Evolutionary conservation across 140 eudicot genomes (phyloP).

Genomic region (Ambrosia hybrid): DNA sequence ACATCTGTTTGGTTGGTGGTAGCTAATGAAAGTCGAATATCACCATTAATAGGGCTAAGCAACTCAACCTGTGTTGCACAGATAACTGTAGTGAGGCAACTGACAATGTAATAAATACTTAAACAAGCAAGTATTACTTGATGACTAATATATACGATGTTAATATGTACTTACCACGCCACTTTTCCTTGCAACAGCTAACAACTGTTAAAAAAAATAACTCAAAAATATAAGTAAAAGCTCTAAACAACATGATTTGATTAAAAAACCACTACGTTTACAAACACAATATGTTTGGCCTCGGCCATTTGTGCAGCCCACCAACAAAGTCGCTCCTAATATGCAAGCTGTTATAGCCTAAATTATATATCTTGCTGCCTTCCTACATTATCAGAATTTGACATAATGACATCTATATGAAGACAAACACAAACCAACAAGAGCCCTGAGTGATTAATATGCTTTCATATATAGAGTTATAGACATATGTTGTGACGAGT

Average conservation of each 20-base stretch:
- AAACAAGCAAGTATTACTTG: constrained; percentile 1
- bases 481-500: neutral
- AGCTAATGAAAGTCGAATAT: constrained; percentile 52
- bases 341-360: neutral
- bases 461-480: neutral
- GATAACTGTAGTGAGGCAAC: constrained; percentile 6
- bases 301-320: neutral
- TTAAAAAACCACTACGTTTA: neutral
- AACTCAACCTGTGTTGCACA: constrained; percentile 60
- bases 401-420: no score
- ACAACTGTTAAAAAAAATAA: constrained; percentile 51
- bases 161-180: constrained; percentile 62
- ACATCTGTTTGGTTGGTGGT: constrained; percentile 33
- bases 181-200: constrained; percentile 85
- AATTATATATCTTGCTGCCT: neutral
- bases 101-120: constrained; percentile 10
- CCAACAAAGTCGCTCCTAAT: neutral
- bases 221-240: no score
- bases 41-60: constrained; percentile 76
- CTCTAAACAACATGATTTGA: neutral
- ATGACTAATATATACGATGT: neutral
- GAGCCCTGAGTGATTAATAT: neutral
- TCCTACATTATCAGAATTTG: neutral
- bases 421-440: neutral
- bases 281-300: neutral